phyloP scores from a whole-genome alignment of 2,329 filamentous ascomycete genomes.

The Clonostachys byssicola region DNA sequence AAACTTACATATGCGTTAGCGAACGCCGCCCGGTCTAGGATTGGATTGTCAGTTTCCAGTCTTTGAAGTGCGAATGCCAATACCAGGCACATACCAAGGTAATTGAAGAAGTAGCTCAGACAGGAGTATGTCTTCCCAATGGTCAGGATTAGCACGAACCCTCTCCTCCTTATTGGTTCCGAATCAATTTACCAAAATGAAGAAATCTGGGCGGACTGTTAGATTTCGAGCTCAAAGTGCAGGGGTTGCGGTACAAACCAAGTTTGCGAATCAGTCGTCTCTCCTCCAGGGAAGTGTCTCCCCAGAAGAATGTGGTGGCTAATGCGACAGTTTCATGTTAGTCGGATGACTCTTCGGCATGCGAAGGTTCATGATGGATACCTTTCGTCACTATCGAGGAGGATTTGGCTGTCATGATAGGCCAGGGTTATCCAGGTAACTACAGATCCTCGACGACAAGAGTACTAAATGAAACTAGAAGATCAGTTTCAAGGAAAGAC shows the following conservation, averaged over 20 bases:
- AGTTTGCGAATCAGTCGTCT: neutral
- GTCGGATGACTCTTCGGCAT: too few species aligned
- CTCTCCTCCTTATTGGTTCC: neutral
- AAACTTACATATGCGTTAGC: conserved; percentile 13
- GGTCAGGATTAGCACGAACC: neutral
- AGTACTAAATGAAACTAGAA: too few species aligned
- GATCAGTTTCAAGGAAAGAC: too few species aligned
- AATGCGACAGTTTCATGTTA: too few species aligned
- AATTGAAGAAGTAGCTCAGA: conserved; percentile 27
- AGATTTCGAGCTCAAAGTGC: neutral
- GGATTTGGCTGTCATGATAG: too few species aligned
- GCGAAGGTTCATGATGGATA: too few species aligned
- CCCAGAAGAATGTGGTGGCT: too few species aligned
- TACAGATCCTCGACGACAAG: too few species aligned
- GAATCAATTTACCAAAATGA: conserved; percentile 13
- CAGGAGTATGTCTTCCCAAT: conserved; percentile 22
- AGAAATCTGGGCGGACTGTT: conserved; percentile 14
- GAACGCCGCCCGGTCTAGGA: conserved; percentile 12
- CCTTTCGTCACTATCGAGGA: too few species aligned
- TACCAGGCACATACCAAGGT: conserved; percentile 13
- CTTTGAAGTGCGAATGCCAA: neutral
- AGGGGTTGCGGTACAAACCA: neutral
- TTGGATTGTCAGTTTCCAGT: neutral
- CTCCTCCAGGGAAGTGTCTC: neutral
- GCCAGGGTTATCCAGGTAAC: too few species aligned